These are phyloP conservation scores for Asterophora lycoperdoides DNA, from an alignment of 768 basidiomycete species.

Conservation along the genomic window DNA sequence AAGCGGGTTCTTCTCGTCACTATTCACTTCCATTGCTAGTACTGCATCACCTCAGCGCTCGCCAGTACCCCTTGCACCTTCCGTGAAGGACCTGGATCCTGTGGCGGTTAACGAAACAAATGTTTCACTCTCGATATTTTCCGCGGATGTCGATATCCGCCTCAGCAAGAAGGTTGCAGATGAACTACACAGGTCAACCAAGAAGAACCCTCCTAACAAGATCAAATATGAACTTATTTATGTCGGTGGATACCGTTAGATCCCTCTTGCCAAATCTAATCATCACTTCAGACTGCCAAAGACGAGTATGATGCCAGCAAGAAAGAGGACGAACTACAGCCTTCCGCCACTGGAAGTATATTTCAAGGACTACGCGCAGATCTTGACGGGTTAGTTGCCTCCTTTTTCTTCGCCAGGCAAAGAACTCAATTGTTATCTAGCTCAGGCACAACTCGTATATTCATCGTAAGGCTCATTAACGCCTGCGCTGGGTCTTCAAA, in stretches of 20 bases:
- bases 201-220: constrained; percentile 82
- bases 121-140: constrained; percentile 61
- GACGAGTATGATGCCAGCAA: constrained; percentile 73
- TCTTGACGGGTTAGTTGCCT: constrained; percentile 60
- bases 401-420: neutral
- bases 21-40: constrained; percentile 37
- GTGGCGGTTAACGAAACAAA: constrained; percentile 43
- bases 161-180: constrained; percentile 60
- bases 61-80: constrained; percentile 27
- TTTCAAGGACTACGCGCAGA: constrained; percentile 87
- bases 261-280: neutral
- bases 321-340: constrained; percentile 59
- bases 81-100: constrained; percentile 32
- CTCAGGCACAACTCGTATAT: constrained; percentile 68
- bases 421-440: constrained; percentile 28
- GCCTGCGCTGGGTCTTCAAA: neutral
- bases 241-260: constrained; percentile 35
- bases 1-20: constrained; percentile 46
- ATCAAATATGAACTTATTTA: constrained; percentile 85
- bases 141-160: constrained; percentile 60
- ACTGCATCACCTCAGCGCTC: constrained; percentile 33
- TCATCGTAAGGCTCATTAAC: constrained; percentile 56
- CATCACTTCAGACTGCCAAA: constrained; percentile 61
- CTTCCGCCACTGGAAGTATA: constrained; percentile 66
- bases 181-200: constrained; percentile 87